phyloP scores from a whole-genome alignment of 495 filamentous ascomycete genomes.

The Aspergillus wentii region DNA sequence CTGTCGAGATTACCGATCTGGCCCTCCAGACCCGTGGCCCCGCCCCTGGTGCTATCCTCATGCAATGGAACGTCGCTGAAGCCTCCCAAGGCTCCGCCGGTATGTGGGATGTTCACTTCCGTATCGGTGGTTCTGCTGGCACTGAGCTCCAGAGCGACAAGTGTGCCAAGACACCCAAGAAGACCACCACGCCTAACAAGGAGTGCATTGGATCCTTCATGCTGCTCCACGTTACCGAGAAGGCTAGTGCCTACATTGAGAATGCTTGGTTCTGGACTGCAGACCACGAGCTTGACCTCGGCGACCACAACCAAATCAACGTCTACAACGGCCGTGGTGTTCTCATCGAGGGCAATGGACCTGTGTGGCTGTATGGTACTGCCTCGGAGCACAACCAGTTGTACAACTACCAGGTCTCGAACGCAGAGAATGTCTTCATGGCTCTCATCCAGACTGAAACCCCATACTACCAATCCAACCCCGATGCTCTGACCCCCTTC shows the following conservation, averaged over 20 bases:
- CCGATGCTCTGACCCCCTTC: conserved; percentile 65
- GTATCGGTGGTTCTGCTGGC: conserved; percentile 74
- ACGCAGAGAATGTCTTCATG: conserved; percentile 79
- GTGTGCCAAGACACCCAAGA: conserved; percentile 60
- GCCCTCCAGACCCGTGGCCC: conserved; percentile 59
- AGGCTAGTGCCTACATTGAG: conserved; percentile 74
- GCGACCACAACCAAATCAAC: conserved; percentile 77
- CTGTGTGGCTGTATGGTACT: conserved; percentile 68
- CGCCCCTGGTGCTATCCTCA: conserved; percentile 79
- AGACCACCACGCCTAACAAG: conserved; percentile 46
- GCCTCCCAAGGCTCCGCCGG: conserved; percentile 62
- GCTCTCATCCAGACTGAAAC: conserved; percentile 88
- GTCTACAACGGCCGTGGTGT: conserved; percentile 89
- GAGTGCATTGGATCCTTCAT: conserved; percentile 73
- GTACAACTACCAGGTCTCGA: conserved; percentile 84
- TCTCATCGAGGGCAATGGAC: conserved; percentile 59
- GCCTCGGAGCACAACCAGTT: conserved; percentile 84
- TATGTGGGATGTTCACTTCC: conserved; percentile 92
- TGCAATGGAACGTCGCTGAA: conserved; percentile 84
- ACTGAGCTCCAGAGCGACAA: conserved; percentile 72
- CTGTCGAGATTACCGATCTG: conserved; percentile 77
- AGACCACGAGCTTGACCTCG: conserved; percentile 83
- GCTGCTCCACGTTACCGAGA: conserved; percentile 70
- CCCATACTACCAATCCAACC: conserved; percentile 88
- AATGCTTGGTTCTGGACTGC: conserved; percentile 96